phyloP scores from a whole-genome alignment of 441 rosid genomes.

The Hypseocharis bilobata region DNA sequence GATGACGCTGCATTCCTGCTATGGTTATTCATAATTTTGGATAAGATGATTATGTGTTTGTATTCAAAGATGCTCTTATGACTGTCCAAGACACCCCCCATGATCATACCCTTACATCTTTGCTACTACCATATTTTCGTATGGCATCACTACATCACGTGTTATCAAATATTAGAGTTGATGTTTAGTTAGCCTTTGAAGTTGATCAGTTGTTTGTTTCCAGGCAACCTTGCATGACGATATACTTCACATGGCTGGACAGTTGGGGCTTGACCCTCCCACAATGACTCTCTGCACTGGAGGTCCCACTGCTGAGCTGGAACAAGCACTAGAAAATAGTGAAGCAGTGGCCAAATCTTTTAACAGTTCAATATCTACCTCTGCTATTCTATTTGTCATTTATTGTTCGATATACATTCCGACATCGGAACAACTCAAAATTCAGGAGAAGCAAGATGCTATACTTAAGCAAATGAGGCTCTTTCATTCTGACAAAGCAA shows the following conservation, averaged over 20 bases:
- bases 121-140: background rate
- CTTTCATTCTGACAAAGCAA: constrained; percentile 26
- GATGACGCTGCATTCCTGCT: background rate
- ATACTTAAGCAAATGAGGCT: constrained; percentile 42
- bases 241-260: constrained; percentile 91
- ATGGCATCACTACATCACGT: too few relatives aligned
- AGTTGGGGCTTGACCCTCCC: constrained; percentile 85
- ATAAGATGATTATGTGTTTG: background rate
- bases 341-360: constrained; percentile 81
- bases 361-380: constrained; percentile 57
- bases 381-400: constrained; percentile 51
- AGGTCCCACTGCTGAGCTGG: constrained; percentile 60
- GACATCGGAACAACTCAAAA: constrained; percentile 42
- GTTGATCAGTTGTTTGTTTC: constrained; percentile 12
- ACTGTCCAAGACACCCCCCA: background rate
- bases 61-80: background rate
- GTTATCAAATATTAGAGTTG: background rate
- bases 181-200: constrained; percentile 2
- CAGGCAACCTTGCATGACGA: constrained; percentile 85
- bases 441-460: constrained; percentile 48
- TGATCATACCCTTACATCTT: background rate
- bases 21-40: background rate
- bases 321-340: constrained; percentile 71
- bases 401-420: constrained; percentile 60
- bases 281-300: constrained; percentile 58